Evolutionary conservation across 306 rosid species (phyloP).

Genomic region (Geum urbanum): DNA sequence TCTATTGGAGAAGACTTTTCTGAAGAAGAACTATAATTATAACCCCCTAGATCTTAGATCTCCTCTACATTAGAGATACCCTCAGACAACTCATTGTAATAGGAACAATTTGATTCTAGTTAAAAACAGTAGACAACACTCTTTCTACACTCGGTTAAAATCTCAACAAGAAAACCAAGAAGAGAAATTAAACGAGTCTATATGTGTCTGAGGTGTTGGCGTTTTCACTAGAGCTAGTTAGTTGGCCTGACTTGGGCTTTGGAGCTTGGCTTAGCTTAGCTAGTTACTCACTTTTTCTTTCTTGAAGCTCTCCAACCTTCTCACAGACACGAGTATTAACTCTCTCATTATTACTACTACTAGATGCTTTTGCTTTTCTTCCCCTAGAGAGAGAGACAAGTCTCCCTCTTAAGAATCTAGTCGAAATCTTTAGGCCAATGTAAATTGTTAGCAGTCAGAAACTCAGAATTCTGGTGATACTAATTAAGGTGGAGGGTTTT

Average conservation of each 20-base stretch:
- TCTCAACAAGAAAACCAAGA: not conserved
- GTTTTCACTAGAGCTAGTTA: slow-evolving; percentile 3
- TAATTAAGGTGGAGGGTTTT: not conserved
- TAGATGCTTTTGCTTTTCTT: not conserved
- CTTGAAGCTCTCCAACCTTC: not conserved
- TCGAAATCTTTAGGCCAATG: slow-evolving; percentile 3
- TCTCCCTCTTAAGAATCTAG: slow-evolving; percentile 3
- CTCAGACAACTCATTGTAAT: not conserved
- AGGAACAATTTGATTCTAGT: slow-evolving; percentile 14
- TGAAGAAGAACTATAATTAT: too few relatives aligned
- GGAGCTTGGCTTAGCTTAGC: not conserved
- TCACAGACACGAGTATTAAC: slow-evolving; percentile 2
- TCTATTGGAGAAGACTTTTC: too few relatives aligned
- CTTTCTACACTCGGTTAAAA: not conserved
- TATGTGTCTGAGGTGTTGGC: not conserved
- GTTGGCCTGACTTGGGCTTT: not conserved
- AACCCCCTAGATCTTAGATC: too few relatives aligned
- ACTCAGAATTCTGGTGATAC: slow-evolving; percentile 1
- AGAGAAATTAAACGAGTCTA: slow-evolving; percentile 10
- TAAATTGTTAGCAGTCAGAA: not conserved
- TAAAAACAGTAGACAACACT: slow-evolving; percentile 4
- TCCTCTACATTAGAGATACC: too few relatives aligned
- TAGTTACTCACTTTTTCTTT: not conserved
- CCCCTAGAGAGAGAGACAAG: not conserved
- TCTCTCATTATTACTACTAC: not conserved